A percentile compares a stretch with the other conserved stretches of the same genome.
Conservation (phyloP, 1,284 basidiomycete species). For the Sporisorium scitamineum region DNA sequence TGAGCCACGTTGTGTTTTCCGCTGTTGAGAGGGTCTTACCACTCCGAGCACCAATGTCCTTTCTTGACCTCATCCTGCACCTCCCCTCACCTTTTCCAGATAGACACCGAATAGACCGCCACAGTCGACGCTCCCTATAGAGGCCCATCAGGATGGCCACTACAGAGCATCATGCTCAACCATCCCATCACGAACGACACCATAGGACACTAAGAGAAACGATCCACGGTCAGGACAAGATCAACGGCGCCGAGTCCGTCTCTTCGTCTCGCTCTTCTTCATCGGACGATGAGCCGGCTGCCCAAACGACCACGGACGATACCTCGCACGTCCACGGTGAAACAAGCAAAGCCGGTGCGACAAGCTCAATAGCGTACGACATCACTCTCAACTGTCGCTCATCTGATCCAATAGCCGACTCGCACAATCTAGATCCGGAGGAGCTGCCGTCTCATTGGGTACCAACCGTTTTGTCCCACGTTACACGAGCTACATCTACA, state of each 20-base stretch:
- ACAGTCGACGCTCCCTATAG: background rate
- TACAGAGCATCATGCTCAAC: constrained; percentile 10
- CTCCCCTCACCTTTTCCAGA: background rate
- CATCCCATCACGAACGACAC: constrained; percentile 12
- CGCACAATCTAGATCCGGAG: constrained; percentile 14
- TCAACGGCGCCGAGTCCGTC: constrained; percentile 15
- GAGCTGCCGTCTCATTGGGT: constrained; percentile 44
- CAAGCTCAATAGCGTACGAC: constrained; percentile 12
- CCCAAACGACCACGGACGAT: background rate
- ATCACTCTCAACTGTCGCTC: constrained; percentile 27
- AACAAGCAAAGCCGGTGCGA: background rate
- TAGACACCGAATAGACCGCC: background rate
- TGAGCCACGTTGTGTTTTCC: background rate
- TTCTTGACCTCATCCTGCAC: background rate
- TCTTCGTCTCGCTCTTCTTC: constrained; percentile 25
- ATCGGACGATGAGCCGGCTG: background rate
- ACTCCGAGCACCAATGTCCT: background rate
- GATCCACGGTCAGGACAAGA: constrained; percentile 3
- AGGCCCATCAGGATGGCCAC: constrained; percentile 1
- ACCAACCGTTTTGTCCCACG: constrained; percentile 25
- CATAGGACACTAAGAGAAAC: constrained; percentile 26
- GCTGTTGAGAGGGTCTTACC: background rate
- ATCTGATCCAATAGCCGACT: constrained; percentile 30
- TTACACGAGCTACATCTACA: constrained; percentile 30
- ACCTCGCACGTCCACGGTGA: constrained; percentile 1